Conservation (phyloP, 768 basidiomycete genomes). For the Amanita inopinata region DNA sequence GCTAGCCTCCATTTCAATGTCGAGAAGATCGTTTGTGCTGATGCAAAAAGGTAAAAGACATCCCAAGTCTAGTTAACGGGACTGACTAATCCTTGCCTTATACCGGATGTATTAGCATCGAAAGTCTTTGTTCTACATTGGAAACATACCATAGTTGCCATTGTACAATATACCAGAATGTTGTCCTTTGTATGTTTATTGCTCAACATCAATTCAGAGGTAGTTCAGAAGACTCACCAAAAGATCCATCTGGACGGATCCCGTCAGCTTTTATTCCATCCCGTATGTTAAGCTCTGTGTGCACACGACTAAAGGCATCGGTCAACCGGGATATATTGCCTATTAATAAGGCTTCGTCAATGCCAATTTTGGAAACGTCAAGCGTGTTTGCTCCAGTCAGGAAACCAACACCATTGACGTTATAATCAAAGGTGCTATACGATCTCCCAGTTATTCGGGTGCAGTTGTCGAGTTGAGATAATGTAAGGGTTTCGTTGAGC, state of each 20-base stretch:
- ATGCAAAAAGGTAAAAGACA: not conserved
- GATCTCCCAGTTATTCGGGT: slow-evolving; percentile 39
- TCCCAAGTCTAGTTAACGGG: not conserved
- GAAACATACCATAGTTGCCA: slow-evolving; percentile 52
- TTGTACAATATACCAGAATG: slow-evolving; percentile 61
- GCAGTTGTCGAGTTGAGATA: slow-evolving; percentile 34
- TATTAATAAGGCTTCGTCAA: slow-evolving; percentile 36
- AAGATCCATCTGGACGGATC: slow-evolving; percentile 44
- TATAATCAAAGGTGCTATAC: slow-evolving; percentile 35
- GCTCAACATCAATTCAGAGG: not conserved
- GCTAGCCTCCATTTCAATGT: slow-evolving; percentile 49
- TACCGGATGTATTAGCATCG: not conserved
- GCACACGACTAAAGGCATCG: slow-evolving; percentile 41
- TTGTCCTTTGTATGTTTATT: slow-evolving; percentile 26
- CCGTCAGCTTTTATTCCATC: slow-evolving; percentile 46
- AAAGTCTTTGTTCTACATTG: not conserved
- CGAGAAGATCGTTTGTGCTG: slow-evolving; percentile 53
- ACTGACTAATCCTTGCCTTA: slow-evolving; percentile 37
- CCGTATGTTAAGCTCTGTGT: slow-evolving; percentile 41
- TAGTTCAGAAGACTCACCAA: slow-evolving; percentile 21
- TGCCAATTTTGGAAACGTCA: slow-evolving; percentile 55
- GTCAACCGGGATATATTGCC: slow-evolving; percentile 33
- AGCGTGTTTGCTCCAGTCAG: slow-evolving; percentile 58
- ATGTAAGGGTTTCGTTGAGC: slow-evolving; percentile 35
- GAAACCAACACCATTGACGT: slow-evolving; percentile 33